These are phyloP conservation scores for Rhodotorula glutinis DNA, from an alignment of 1,284 basidiomycete genomes.

Conservation along the genomic window DNA sequence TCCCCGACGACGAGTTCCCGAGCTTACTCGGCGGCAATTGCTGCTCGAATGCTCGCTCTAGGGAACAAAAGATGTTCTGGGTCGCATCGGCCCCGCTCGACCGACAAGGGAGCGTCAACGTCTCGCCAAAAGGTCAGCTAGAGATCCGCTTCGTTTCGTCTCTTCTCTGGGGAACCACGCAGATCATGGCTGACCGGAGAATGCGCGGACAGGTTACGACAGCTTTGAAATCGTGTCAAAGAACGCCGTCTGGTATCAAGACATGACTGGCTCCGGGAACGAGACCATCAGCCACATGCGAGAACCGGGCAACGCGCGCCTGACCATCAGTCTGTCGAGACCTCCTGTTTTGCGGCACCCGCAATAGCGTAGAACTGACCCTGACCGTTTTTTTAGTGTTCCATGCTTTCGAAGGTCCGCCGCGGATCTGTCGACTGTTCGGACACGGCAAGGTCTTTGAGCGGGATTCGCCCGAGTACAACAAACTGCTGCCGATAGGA, in stretches of 20 bases:
- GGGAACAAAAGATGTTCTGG: constrained; percentile 10
- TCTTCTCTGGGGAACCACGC: too few species aligned
- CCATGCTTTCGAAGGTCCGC: constrained; percentile 34
- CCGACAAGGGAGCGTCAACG: background rate
- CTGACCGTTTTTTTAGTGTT: constrained; percentile 31
- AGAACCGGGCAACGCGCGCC: background rate
- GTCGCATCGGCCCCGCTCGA: background rate
- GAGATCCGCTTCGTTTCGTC: background rate
- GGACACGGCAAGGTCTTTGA: constrained; percentile 37
- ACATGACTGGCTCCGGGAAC: constrained; percentile 1
- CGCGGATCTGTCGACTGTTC: constrained; percentile 38
- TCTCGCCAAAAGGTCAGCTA: constrained; percentile 9
- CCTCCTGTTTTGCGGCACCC: too few species aligned
- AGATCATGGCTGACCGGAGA: too few species aligned
- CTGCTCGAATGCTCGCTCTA: background rate
- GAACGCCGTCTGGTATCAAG: background rate
- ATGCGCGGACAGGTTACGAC: background rate
- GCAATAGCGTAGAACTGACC: too few species aligned
- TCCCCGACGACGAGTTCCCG: too few species aligned
- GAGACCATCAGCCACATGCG: constrained; percentile 2
- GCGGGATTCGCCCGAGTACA: constrained; percentile 28
- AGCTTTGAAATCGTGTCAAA: constrained; percentile 2
- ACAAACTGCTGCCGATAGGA: constrained; percentile 11
- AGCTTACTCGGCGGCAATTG: too few species aligned
- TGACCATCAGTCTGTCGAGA: background rate